Evolutionary conservation across 2,329 filamentous ascomycete species (phyloP), one percentile per base, ranked within the genome.

Genomic region (Xylaria sp.): DNA sequence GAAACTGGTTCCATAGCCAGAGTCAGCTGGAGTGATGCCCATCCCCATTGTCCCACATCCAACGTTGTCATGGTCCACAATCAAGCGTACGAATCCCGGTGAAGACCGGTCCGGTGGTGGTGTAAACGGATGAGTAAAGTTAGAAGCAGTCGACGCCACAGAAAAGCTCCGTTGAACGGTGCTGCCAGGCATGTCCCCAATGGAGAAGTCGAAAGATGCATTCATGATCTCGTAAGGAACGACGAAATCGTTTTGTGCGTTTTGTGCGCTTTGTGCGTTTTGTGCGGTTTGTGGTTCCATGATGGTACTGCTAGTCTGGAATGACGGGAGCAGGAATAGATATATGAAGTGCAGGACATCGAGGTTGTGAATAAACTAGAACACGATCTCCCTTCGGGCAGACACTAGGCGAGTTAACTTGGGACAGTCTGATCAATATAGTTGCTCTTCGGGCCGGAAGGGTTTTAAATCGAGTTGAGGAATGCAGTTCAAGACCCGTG

Each of bases 31-130:
- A 15, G 75, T 78, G 6, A 20, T 3, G 5, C 49, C 49, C 29
- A 51, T 51, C 20, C 7, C 29, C 10, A 53, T 11, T 45, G 73
- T 70, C 38, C 71, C 66, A 45, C 73, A 73, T 27, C 71, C 68
- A 22, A 72, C 68, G 53, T 69, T 65, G 9, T 73, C 73, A 27
- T 77, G 71, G 2, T 73, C 72, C 70, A 75, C 73, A 36, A 70
- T 67, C 17, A 71, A 51, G 42, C 70, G 69, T 39, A 66, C 67
- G 31, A 71, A 50, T 5, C 71, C 70, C 45, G 79, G 77, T 5
- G 76, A 78, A 9, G 79, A 79, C 53, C 74, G 73, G 33, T 74
- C 75, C 59, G 77, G 79, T 27, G 69, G 65, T 15, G 78, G 78
- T 17, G 78, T 79, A 60, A 73, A 77, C 4, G 77, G 76, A 47